A percentile compares a stretch with the other conserved stretches of the same genome.
Conservation (phyloP, 2,329 filamentous ascomycete genomes). For the Colletotrichum aenigma region DNA sequence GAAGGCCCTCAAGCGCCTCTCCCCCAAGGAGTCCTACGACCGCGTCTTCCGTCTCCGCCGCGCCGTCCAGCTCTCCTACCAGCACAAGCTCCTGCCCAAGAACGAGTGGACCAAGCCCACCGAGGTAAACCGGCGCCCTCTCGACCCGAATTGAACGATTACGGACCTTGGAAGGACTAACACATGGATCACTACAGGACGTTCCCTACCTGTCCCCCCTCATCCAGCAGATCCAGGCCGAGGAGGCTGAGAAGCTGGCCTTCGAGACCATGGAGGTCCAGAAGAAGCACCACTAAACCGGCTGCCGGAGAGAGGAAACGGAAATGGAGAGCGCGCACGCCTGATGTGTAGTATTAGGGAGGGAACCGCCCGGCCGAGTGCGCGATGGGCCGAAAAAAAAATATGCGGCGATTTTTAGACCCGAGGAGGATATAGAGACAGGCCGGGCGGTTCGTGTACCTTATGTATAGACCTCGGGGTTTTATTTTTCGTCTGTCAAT, state of each 20-base stretch:
- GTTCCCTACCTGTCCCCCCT: constrained; percentile 58
- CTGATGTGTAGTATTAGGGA: constrained; percentile 19
- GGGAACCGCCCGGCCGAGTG: constrained; percentile 14
- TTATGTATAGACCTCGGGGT: constrained; percentile 24
- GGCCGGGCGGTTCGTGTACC: constrained; percentile 19
- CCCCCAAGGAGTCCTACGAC: constrained; percentile 91
- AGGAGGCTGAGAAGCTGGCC: constrained; percentile 55
- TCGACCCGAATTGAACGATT: neutral
- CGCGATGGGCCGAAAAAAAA: neutral
- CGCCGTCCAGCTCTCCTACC: constrained; percentile 78
- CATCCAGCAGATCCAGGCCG: constrained; percentile 55
- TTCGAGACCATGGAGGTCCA: constrained; percentile 55
- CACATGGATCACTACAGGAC: constrained; percentile 42
- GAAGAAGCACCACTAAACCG: constrained; percentile 46
- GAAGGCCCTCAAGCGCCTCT: constrained; percentile 87
- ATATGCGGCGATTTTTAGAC: constrained; percentile 5
- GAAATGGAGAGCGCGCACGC: neutral
- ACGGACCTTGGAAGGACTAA: constrained; percentile 4
- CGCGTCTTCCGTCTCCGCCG: constrained; percentile 96
- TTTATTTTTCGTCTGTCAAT: constrained; percentile 19
- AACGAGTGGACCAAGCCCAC: constrained; percentile 63
- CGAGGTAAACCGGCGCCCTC: constrained; percentile 41
- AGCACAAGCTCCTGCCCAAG: constrained; percentile 69
- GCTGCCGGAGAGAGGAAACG: neutral
- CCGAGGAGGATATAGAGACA: neutral